Conservation (phyloP, 495 filamentous ascomycete species). For the Podospora pseudocomata region DNA sequence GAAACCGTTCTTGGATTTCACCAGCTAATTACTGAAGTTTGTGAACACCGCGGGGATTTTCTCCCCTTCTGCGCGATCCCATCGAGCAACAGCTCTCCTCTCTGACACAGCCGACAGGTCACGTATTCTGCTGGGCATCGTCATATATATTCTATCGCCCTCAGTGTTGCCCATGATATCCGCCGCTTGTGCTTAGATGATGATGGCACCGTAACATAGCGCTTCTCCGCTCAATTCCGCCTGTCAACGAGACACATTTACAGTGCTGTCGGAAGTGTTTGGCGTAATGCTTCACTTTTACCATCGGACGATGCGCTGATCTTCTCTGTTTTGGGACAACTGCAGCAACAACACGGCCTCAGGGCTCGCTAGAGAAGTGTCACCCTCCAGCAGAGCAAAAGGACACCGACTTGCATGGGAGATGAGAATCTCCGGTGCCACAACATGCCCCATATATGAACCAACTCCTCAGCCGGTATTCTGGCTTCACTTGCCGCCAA, state of each 20-base stretch:
- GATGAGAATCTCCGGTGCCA: conserved; percentile 9
- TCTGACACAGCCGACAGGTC: no score
- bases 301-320: neutral
- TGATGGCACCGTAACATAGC: neutral
- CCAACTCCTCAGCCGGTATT: neutral
- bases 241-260: neutral
- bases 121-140: neutral
- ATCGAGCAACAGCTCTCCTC: no score
- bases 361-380: neutral
- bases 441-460: conserved; percentile 4
- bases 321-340: neutral
- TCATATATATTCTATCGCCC: neutral
- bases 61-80: no score
- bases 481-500: neutral
- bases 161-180: neutral
- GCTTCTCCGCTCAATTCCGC: neutral
- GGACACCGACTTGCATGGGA: conserved; percentile 2
- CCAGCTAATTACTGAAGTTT: no score
- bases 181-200: neutral
- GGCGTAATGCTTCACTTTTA: neutral
- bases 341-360: neutral
- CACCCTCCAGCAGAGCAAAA: no score
- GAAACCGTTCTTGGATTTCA: no score
- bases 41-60: no score
- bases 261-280: neutral